A percentile compares a stretch with the other conserved stretches of the same genome.
phyloP scores from a whole-genome alignment of 345 rosid genomes.

The Leavenworthia alabamica region DNA sequence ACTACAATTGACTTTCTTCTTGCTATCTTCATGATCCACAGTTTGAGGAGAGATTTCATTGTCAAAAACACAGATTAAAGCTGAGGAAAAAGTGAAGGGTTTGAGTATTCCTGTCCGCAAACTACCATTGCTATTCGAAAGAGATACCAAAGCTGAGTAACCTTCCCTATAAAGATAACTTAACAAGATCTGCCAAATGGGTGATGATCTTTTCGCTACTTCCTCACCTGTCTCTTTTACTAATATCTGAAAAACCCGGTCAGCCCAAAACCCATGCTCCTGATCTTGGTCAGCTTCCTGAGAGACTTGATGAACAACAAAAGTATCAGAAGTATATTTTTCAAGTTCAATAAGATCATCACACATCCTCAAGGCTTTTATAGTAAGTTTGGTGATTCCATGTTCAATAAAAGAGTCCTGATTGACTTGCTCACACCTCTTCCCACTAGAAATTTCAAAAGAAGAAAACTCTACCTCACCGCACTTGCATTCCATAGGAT shows the following conservation, averaged over 20 bases:
- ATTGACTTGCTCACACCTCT: constrained; percentile 19
- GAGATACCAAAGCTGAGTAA: constrained; percentile 56
- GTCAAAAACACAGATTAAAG: constrained; percentile 41
- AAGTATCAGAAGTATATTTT: constrained; percentile 32
- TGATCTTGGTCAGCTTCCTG: constrained; percentile 27
- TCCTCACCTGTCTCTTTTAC: constrained; percentile 46
- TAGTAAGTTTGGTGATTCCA: constrained; percentile 37
- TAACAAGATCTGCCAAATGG: constrained; percentile 66
- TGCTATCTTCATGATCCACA: constrained; percentile 19
- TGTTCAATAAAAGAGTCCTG: constrained; percentile 27
- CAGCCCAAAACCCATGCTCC: constrained; percentile 50
- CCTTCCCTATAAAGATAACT: constrained; percentile 68
- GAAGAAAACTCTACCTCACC: constrained; percentile 53
- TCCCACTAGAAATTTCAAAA: constrained; percentile 20
- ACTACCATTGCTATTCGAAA: constrained; percentile 41
- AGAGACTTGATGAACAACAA: constrained; percentile 42
- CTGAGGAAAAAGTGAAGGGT: constrained; percentile 68
- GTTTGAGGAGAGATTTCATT: constrained; percentile 25
- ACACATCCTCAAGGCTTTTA: constrained; percentile 45
- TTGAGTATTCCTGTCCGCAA: constrained; percentile 53
- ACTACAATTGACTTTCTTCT: constrained; percentile 3
- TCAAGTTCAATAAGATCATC: constrained; percentile 34
- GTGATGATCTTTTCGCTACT: constrained; percentile 36
- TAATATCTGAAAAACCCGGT: constrained; percentile 49
- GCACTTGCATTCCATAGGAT: constrained; percentile 72